Evolutionary conservation across 495 filamentous ascomycete genomes (phyloP).

Genomic region (Lentithecium fluviatile): DNA sequence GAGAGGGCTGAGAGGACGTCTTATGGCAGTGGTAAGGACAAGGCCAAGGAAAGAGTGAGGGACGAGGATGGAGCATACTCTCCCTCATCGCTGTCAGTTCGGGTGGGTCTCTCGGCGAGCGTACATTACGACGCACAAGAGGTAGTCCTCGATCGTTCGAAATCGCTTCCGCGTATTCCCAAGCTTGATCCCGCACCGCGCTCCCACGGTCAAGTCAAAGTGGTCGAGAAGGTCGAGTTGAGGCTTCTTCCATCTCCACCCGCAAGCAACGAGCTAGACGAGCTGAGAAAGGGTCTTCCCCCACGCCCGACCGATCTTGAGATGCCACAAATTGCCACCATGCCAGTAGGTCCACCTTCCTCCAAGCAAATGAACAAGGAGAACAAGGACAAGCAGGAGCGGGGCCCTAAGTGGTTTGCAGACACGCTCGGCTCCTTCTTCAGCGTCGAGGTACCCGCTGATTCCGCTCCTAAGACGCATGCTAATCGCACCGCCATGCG

Average conservation of each 20-base stretch:
- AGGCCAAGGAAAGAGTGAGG: neutral
- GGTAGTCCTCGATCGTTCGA: conserved; percentile 1
- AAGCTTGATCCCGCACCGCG: conserved; percentile 1
- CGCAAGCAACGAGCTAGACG: neutral
- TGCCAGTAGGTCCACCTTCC: too few species aligned
- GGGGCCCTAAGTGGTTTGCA: too few species aligned
- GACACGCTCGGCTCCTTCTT: too few species aligned
- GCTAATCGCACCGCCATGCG: neutral
- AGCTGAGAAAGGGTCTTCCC: neutral
- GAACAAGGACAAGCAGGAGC: too few species aligned
- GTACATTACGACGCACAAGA: conserved; percentile 14
- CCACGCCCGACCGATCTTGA: neutral
- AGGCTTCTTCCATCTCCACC: conserved; percentile 3
- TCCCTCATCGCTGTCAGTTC: neutral
- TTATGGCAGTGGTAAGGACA: too few species aligned
- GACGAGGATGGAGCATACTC: neutral
- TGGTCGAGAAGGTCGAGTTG: too few species aligned
- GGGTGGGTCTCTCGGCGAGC: conserved; percentile 8
- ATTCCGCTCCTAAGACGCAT: neutral
- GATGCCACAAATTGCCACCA: too few species aligned
- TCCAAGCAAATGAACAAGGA: too few species aligned
- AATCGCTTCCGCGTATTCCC: conserved; percentile 13
- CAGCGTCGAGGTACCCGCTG: neutral
- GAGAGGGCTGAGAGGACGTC: too few species aligned
- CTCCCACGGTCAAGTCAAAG: neutral